phyloP scores from a whole-genome alignment of 2,329 filamentous ascomycete species.

The Colletotrichum sp. region DNA sequence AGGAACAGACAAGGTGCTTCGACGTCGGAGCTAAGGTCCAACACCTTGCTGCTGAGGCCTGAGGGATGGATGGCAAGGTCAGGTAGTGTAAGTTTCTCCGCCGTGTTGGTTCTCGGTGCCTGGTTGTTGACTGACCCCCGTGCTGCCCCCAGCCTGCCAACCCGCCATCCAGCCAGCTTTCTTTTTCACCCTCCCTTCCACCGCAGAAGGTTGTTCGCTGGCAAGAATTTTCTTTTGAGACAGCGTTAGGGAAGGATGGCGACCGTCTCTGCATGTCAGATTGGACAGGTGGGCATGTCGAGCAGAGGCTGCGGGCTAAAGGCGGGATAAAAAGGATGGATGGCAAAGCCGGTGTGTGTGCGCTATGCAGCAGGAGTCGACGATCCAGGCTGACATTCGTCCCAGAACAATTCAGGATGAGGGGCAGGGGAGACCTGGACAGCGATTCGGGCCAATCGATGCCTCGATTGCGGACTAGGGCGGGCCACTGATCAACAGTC shows the following conservation, averaged over 20 bases:
- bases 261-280: neutral
- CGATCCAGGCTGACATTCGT: slow-evolving; percentile 7
- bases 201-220: neutral
- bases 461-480: neutral
- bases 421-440: neutral
- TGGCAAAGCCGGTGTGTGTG: neutral
- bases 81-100: slow-evolving; percentile 1
- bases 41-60: neutral
- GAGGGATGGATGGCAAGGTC: neutral
- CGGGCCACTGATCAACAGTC: neutral
- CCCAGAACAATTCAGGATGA: neutral
- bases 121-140: neutral
- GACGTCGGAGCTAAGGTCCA: neutral
- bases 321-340: neutral
- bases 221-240: neutral
- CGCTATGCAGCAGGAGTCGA: neutral
- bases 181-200: neutral
- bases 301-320: neutral
- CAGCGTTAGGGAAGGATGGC: neutral
- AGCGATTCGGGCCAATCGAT: slow-evolving; percentile 11
- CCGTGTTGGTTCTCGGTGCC: slow-evolving; percentile 8
- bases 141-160: neutral
- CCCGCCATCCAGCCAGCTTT: neutral
- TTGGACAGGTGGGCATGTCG: neutral
- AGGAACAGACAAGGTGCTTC: neutral